Evolutionary conservation across 768 basidiomycete species (phyloP).

Genomic region (Mycena maculata): DNA sequence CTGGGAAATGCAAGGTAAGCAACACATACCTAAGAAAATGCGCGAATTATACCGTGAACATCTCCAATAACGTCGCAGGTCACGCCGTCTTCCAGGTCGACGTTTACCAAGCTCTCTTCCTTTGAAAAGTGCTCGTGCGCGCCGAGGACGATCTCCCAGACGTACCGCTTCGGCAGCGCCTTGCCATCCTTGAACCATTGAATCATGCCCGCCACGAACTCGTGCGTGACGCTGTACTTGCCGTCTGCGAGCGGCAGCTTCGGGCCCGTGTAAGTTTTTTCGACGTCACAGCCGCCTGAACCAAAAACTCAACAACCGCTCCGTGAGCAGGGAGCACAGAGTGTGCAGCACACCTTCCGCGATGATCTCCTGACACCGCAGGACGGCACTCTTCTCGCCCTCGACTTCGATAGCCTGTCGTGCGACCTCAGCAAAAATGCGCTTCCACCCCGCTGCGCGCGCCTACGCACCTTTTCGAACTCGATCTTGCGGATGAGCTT

Average conservation of each 20-base stretch:
- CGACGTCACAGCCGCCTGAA: slow-evolving; percentile 83
- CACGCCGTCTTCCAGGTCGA: slow-evolving; percentile 78
- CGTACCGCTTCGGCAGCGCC: slow-evolving; percentile 87
- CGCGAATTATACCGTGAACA: slow-evolving; percentile 71
- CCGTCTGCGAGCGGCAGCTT: slow-evolving; percentile 69
- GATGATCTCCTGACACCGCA: slow-evolving; percentile 83
- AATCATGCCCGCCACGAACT: slow-evolving; percentile 89
- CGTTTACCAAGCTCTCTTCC: slow-evolving; percentile 85
- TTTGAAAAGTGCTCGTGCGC: slow-evolving; percentile 80
- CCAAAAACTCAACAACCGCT: not conserved
- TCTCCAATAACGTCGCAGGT: slow-evolving; percentile 97
- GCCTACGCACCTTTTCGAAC: slow-evolving; percentile 82
- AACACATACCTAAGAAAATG: not conserved
- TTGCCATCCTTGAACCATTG: slow-evolving; percentile 96
- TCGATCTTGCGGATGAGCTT: slow-evolving; percentile 91
- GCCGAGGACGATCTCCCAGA: slow-evolving; percentile 95
- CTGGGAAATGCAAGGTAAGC: slow-evolving; percentile 51
- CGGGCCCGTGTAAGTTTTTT: slow-evolving; percentile 81
- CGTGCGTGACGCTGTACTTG: slow-evolving; percentile 77
- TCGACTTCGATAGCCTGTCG: slow-evolving; percentile 90
- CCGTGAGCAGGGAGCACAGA: too few relatives aligned
- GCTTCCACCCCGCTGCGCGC: not conserved
- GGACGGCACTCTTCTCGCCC: slow-evolving; percentile 84
- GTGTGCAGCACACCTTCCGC: slow-evolving; percentile 66
- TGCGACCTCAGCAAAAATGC: slow-evolving; percentile 3